A percentile compares a stretch with the other conserved stretches of the same genome.
These are phyloP conservation scores for Chrysoporthe puriensis DNA, from an alignment of 2,329 filamentous ascomycete genomes.

Conservation along the genomic window DNA sequence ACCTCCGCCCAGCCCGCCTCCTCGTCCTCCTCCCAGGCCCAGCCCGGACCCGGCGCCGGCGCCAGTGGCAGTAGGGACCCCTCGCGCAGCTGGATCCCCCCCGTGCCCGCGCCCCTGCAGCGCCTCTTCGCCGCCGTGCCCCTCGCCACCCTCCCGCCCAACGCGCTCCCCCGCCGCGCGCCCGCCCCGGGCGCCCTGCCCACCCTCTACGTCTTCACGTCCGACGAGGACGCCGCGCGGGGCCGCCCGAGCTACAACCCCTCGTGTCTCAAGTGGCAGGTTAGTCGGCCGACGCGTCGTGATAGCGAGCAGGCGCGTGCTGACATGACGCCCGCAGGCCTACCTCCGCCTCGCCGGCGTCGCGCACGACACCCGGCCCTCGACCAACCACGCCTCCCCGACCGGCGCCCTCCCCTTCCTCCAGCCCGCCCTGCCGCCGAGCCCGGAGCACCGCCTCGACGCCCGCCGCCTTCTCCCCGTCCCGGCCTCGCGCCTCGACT, in stretches of 20 bases:
- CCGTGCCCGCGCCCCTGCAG: constrained; percentile 75
- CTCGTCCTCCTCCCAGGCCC: no score
- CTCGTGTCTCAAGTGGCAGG: constrained; percentile 95
- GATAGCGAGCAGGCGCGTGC: no score
- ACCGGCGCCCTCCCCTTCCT: constrained; percentile 88
- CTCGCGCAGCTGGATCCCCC: constrained; percentile 48
- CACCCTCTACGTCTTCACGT: constrained; percentile 78
- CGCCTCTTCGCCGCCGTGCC: constrained; percentile 85
- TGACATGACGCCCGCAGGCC: constrained; percentile 55
- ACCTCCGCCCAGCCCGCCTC: constrained; percentile 17
- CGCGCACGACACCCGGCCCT: constrained; percentile 67
- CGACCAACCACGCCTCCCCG: constrained; percentile 92
- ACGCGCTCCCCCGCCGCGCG: constrained; percentile 71
- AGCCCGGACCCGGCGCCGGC: neutral
- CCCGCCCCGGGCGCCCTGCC: constrained; percentile 48
- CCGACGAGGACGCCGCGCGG: constrained; percentile 60
- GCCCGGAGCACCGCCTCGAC: constrained; percentile 31
- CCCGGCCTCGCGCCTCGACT: constrained; percentile 25
- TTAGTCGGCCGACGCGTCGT: constrained; percentile 39
- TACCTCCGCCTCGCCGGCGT: constrained; percentile 79
- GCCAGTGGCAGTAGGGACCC: constrained; percentile 19
- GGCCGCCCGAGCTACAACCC: constrained; percentile 85
- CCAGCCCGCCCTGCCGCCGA: constrained; percentile 51
- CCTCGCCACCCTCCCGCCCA: constrained; percentile 72
- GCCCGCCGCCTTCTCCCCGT: constrained; percentile 41